phyloP scores from a whole-genome alignment of 1,284 basidiomycete species.

The Xerocomus cyaneibrunnescens region DNA sequence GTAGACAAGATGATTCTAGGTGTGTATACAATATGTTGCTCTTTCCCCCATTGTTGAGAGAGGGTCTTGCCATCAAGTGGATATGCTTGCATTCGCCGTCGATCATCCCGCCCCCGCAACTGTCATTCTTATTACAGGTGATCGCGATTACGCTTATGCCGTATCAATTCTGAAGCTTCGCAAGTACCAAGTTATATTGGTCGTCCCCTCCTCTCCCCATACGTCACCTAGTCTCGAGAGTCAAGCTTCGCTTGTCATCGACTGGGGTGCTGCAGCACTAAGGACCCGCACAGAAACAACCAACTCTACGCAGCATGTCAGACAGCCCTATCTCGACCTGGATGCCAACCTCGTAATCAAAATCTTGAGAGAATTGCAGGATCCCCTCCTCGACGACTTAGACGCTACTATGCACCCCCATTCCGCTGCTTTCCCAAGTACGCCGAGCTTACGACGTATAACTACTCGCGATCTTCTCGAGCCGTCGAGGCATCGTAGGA shows the following conservation, averaged over 20 bases:
- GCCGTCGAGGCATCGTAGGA: slow-evolving; percentile 13
- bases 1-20: slow-evolving; percentile 43
- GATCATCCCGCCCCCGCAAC: slow-evolving; percentile 47
- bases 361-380: slow-evolving; percentile 25
- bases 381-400: slow-evolving; percentile 15
- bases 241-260: slow-evolving; percentile 53
- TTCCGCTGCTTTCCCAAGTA: slow-evolving; percentile 1
- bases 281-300: slow-evolving; percentile 27
- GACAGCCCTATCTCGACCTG: slow-evolving; percentile 29
- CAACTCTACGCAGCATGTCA: slow-evolving; percentile 14
- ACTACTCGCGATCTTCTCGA: slow-evolving; percentile 29
- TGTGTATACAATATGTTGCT: slow-evolving; percentile 15
- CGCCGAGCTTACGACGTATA: slow-evolving; percentile 17
- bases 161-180: slow-evolving; percentile 42
- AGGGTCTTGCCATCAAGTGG: slow-evolving; percentile 34
- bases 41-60: slow-evolving; percentile 11
- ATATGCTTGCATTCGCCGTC: slow-evolving; percentile 49
- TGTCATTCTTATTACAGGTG: slow-evolving; percentile 45
- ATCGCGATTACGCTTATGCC: slow-evolving; percentile 49
- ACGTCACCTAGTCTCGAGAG: slow-evolving; percentile 48
- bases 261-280: slow-evolving; percentile 52
- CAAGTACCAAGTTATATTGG: slow-evolving; percentile 43
- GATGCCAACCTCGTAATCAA: slow-evolving; percentile 24
- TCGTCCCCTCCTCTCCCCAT: slow-evolving; percentile 39
- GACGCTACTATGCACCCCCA: slow-evolving; percentile 1